These are phyloP conservation scores for Lagenaria siceraria DNA, from an alignment of 306 rosid species.

Conservation along the genomic window DNA sequence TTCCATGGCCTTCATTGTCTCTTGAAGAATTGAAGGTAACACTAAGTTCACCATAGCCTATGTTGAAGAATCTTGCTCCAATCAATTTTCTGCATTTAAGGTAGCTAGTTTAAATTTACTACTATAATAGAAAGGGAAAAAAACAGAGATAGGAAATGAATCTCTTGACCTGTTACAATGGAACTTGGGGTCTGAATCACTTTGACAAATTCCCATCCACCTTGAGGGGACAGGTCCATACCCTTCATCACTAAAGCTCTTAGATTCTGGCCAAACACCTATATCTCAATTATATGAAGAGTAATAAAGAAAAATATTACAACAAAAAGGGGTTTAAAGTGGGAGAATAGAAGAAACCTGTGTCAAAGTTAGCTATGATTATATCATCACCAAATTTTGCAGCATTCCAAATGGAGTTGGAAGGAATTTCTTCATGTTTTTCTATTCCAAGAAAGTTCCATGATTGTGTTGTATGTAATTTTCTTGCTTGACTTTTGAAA, in stretches of 20 bases:
- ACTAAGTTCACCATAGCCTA: not conserved
- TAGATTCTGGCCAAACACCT: constrained; percentile 80
- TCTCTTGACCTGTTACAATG: constrained; percentile 38
- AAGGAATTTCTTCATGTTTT: not conserved
- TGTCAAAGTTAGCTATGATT: not conserved
- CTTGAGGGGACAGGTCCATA: constrained; percentile 44
- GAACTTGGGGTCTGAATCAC: constrained; percentile 11
- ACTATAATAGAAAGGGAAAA: not conserved
- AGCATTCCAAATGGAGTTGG: not conserved
- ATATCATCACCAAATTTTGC: not conserved
- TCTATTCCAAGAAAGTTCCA: not conserved
- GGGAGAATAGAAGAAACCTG: not conserved
- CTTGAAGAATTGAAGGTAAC: not conserved
- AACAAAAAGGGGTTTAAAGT: not conserved
- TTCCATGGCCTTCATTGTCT: not conserved
- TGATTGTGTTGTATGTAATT: constrained; percentile 1
- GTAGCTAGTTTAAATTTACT: not conserved
- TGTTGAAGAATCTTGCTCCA: constrained; percentile 9
- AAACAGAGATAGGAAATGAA: not conserved
- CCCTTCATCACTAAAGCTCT: constrained; percentile 54
- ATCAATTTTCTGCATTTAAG: not conserved
- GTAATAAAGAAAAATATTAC: not conserved
- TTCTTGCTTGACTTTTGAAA: not conserved
- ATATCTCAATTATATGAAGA: not conserved
- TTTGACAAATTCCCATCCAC: constrained; percentile 59